These are phyloP conservation scores for Gynochthodes officinalis DNA, from an alignment of 257 asterid species.

Conservation along the genomic window DNA sequence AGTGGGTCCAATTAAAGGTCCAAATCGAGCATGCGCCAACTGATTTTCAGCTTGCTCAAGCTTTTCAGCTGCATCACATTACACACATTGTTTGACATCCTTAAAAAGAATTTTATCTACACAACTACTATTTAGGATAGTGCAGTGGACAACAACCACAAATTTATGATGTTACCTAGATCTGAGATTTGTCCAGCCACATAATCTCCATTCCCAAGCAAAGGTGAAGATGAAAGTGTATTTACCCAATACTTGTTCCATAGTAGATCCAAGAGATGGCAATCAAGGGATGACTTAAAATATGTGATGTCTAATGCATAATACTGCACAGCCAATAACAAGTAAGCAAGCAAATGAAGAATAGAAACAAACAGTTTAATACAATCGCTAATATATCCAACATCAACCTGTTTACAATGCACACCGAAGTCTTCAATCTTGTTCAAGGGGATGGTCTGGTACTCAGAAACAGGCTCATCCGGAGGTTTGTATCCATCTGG, in stretches of 20 bases:
- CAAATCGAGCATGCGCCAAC: slow-evolving; percentile 80
- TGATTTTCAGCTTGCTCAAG: slow-evolving; percentile 98
- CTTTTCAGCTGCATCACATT: slow-evolving; percentile 73
- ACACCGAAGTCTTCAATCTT: slow-evolving; percentile 98
- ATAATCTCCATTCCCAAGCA: slow-evolving; percentile 97
- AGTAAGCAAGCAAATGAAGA: background rate
- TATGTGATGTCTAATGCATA: slow-evolving; percentile 94
- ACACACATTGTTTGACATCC: slow-evolving; percentile 14
- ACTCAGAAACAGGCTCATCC: slow-evolving; percentile 93
- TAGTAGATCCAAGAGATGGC: slow-evolving; percentile 83
- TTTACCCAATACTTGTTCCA: slow-evolving; percentile 99
- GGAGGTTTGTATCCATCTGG: slow-evolving; percentile 96
- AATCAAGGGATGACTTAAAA: slow-evolving; percentile 90
- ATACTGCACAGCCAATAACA: slow-evolving; percentile 49
- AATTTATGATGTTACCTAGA: slow-evolving; percentile 50
- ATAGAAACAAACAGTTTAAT: background rate
- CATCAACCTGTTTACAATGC: slow-evolving; percentile 90
- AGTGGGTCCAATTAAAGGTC: slow-evolving; percentile 62
- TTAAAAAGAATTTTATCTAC: background rate
- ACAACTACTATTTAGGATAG: background rate
- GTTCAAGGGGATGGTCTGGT: slow-evolving; percentile 95
- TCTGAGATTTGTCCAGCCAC: slow-evolving; percentile 98
- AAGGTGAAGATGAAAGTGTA: slow-evolving; percentile 95
- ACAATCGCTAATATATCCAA: background rate
- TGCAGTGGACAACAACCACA: background rate